These are phyloP conservation scores for Globisporangium cylindrosporum DNA, from an alignment of 352 stramenopile species.

Conservation along the genomic window DNA sequence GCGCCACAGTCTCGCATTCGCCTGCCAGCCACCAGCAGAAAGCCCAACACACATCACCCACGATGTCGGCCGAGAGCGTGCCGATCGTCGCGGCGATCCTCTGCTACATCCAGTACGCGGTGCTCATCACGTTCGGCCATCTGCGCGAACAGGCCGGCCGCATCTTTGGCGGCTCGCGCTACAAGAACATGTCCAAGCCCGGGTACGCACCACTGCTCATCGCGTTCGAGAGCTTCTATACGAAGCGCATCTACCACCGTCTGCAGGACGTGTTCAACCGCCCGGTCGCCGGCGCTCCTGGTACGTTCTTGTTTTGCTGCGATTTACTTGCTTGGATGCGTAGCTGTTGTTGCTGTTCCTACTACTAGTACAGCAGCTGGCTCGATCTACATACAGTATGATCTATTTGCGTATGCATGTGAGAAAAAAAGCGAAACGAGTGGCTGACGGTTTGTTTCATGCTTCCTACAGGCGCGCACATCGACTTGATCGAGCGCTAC, in stretches of 20 bases:
- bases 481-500: slow-evolving; percentile 86
- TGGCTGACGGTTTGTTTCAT: slow-evolving; percentile 35
- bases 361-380: too few relatives aligned
- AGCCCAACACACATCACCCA: not conserved
- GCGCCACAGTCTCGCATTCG: too few relatives aligned
- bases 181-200: slow-evolving; percentile 18
- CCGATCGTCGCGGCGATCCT: slow-evolving; percentile 29
- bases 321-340: too few relatives aligned
- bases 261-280: slow-evolving; percentile 71
- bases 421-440: too few relatives aligned
- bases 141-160: slow-evolving; percentile 30
- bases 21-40: too few relatives aligned
- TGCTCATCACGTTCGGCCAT: slow-evolving; percentile 37
- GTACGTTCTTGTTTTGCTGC: too few relatives aligned
- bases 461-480: slow-evolving; percentile 58
- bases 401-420: too few relatives aligned
- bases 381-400: too few relatives aligned
- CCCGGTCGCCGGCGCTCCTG: slow-evolving; percentile 26
- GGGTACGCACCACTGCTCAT: slow-evolving; percentile 87
- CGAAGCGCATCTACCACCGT: slow-evolving; percentile 88
- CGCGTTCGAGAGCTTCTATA: slow-evolving; percentile 95
- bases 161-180: slow-evolving; percentile 31
- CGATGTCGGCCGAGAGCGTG: slow-evolving; percentile 20
- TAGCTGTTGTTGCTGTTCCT: too few relatives aligned
- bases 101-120: slow-evolving; percentile 41